phyloP scores from a whole-genome alignment of 257 asterid species.

The Verbena officinalis region DNA sequence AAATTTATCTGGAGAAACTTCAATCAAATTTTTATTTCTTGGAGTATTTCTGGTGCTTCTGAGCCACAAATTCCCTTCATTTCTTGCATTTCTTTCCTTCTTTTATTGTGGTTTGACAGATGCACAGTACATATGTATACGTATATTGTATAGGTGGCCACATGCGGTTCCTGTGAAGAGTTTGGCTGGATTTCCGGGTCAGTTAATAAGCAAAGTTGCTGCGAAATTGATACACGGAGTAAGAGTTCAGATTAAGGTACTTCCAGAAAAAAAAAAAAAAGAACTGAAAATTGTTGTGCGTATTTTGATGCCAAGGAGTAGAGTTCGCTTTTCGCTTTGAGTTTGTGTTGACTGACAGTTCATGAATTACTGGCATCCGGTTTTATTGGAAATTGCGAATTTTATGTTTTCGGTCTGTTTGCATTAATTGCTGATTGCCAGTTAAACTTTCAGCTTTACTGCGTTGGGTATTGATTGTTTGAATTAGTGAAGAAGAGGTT shows the following conservation, averaged over 20 bases:
- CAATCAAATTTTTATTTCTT: background rate
- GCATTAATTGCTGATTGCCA: constrained; percentile 25
- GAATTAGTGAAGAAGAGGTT: constrained; percentile 22
- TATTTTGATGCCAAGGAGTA: constrained; percentile 14
- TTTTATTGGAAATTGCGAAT: constrained; percentile 24
- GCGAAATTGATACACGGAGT: constrained; percentile 26
- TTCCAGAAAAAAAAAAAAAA: background rate
- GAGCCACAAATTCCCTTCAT: constrained; percentile 32
- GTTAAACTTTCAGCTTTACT: constrained; percentile 6
- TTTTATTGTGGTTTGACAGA: constrained; percentile 22
- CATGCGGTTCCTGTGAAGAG: constrained; percentile 29
- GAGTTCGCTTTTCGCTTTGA: constrained; percentile 25
- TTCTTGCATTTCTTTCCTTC: constrained; percentile 3
- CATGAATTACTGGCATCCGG: constrained; percentile 20
- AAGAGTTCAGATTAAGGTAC: constrained; percentile 29
- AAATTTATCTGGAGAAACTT: constrained; percentile 28
- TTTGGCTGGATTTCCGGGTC: constrained; percentile 31
- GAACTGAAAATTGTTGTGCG: background rate
- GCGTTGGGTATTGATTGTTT: constrained; percentile 24
- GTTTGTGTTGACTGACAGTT: constrained; percentile 23
- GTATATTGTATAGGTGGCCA: constrained; percentile 14
- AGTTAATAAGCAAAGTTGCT: constrained; percentile 22
- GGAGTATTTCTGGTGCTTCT: constrained; percentile 9
- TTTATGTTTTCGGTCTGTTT: constrained; percentile 23
- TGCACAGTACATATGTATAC: background rate